These are phyloP conservation scores for Euphrasia arctica DNA, from an alignment of 305 asterid genomes.

Conservation along the genomic window DNA sequence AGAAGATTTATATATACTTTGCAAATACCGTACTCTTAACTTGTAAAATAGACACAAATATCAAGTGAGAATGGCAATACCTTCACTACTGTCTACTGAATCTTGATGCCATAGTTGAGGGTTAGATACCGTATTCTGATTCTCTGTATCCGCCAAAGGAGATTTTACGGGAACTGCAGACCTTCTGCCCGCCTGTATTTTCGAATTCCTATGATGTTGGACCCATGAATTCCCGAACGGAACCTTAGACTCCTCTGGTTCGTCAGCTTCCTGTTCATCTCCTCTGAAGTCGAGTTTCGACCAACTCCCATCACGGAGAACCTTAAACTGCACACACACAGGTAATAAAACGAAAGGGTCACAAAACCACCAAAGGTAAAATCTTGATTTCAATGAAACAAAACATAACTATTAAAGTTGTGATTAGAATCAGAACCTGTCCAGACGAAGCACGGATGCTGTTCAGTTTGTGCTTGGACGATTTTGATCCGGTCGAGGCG, in stretches of 20 bases:
- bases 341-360: neutral
- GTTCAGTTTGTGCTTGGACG: constrained; percentile 32
- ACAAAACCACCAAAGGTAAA: neutral
- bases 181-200: constrained; percentile 30
- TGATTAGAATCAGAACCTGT: constrained; percentile 41
- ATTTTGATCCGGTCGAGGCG: constrained; percentile 28
- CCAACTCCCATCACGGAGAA: constrained; percentile 57
- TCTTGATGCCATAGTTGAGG: constrained; percentile 28
- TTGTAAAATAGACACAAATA: neutral
- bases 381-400: neutral
- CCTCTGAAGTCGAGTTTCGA: constrained; percentile 41
- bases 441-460: constrained; percentile 39
- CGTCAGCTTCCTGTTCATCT: constrained; percentile 31
- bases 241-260: constrained; percentile 33
- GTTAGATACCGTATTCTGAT: constrained; percentile 20
- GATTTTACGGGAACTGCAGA: constrained; percentile 26
- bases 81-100: constrained; percentile 38
- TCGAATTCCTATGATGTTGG: constrained; percentile 38
- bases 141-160: constrained; percentile 13
- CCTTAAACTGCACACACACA: constrained; percentile 48
- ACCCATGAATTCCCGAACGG: constrained; percentile 52
- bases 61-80: constrained; percentile 26
- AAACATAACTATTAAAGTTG: neutral
- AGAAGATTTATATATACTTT: neutral
- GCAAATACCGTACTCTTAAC: neutral